Conservation (phyloP, 1,139 yeast genomes). For the Scheffersomyces quercinus region DNA sequence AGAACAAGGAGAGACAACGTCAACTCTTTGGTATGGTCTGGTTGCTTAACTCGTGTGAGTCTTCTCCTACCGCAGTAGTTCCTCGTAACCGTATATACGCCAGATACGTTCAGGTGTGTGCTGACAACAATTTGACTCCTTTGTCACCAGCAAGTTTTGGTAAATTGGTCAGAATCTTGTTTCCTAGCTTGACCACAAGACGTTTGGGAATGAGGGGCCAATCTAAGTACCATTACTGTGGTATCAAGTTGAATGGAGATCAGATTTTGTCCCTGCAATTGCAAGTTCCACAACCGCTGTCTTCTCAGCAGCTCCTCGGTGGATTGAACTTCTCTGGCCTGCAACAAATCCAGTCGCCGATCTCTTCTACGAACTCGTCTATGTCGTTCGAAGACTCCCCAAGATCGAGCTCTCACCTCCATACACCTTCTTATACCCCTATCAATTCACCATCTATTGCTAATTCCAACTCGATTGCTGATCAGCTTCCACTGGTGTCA, state of each 20-base stretch:
- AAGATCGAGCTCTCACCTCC: constrained; percentile 11
- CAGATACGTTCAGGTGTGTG: constrained; percentile 73
- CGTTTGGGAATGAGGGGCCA: constrained; percentile 88
- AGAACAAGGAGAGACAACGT: constrained; percentile 58
- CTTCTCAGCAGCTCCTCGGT: constrained; percentile 7
- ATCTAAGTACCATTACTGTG: constrained; percentile 89
- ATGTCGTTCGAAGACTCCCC: constrained; percentile 16
- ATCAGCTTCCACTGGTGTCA: constrained; percentile 19
- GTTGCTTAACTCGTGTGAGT: constrained; percentile 69
- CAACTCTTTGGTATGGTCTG: constrained; percentile 84
- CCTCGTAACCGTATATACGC: constrained; percentile 85
- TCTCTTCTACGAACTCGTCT: constrained; percentile 21
- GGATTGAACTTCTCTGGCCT: constrained; percentile 7
- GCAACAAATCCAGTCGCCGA: constrained; percentile 23
- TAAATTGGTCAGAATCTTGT: constrained; percentile 70
- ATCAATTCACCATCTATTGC: constrained; percentile 18
- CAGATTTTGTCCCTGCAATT: constrained; percentile 17
- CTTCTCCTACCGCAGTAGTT: constrained; percentile 67
- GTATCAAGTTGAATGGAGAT: constrained; percentile 65
- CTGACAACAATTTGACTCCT: constrained; percentile 65
- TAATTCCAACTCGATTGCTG: constrained; percentile 12
- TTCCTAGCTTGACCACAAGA: constrained; percentile 76
- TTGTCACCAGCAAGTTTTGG: constrained; percentile 88
- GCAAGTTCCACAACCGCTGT: constrained; percentile 10
- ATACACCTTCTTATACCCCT: constrained; percentile 18